phyloP scores from a whole-genome alignment of 176 grass and related monocot species.

The Avena sativa region DNA sequence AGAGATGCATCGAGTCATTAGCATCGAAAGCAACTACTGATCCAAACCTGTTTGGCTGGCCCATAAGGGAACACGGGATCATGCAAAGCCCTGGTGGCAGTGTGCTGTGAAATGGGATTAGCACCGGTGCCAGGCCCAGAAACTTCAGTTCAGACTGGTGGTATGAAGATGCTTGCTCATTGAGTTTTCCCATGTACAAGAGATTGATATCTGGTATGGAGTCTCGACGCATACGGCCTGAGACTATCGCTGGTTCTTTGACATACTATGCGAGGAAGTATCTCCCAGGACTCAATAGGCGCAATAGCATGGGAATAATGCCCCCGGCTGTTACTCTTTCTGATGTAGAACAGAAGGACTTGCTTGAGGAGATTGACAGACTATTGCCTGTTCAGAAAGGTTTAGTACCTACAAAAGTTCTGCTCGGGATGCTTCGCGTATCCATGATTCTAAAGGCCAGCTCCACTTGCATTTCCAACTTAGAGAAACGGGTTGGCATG shows the following conservation, averaged over 20 bases:
- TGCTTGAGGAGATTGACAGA: slow-evolving; percentile 75
- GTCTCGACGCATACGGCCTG: slow-evolving; percentile 63
- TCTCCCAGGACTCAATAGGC: slow-evolving; percentile 82
- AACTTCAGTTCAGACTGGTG: slow-evolving; percentile 94
- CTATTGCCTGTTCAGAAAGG: slow-evolving; percentile 75
- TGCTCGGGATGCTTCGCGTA: slow-evolving; percentile 81
- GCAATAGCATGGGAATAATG: slow-evolving; percentile 56
- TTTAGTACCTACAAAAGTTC: slow-evolving; percentile 69
- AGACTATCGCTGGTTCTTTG: slow-evolving; percentile 79
- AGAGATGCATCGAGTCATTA: slow-evolving; percentile 89
- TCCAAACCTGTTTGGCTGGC: slow-evolving; percentile 87
- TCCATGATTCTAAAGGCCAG: slow-evolving; percentile 78
- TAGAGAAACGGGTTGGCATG: slow-evolving; percentile 82
- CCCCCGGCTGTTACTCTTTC: slow-evolving; percentile 52
- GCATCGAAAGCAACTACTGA: slow-evolving; percentile 76
- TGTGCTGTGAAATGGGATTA: slow-evolving; percentile 94
- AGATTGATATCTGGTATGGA: slow-evolving; percentile 83
- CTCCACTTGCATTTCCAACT: slow-evolving; percentile 66
- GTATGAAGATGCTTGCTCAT: slow-evolving; percentile 77
- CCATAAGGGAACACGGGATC: slow-evolving; percentile 68
- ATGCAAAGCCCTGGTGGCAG: slow-evolving; percentile 88
- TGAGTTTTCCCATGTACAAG: slow-evolving; percentile 81
- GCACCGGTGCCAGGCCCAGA: slow-evolving; percentile 78
- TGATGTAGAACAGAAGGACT: slow-evolving; percentile 77
- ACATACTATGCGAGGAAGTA: slow-evolving; percentile 77